Evolutionary conservation across 768 basidiomycete species (phyloP).

Genomic region (Boletus coccyginus): DNA sequence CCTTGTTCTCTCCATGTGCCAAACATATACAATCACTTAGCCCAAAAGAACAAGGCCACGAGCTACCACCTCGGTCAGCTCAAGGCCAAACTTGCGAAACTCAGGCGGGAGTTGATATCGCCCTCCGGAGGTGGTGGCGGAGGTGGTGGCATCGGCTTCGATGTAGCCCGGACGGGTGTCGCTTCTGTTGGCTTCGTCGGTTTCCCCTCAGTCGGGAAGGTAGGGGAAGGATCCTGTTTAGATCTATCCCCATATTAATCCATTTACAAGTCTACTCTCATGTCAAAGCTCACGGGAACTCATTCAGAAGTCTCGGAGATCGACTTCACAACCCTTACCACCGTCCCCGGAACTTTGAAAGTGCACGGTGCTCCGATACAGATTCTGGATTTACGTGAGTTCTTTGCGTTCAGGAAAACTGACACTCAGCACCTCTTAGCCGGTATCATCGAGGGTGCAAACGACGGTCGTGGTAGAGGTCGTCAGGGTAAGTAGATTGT

Average conservation of each 20-base stretch:
- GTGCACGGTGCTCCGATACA: slow-evolving; percentile 97
- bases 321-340: slow-evolving; percentile 95
- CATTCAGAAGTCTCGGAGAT: slow-evolving; percentile 95
- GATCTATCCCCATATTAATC: slow-evolving; percentile 1
- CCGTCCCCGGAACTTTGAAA: slow-evolving; percentile 91
- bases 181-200: slow-evolving; percentile 94
- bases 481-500: slow-evolving; percentile 66
- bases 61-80: slow-evolving; percentile 96
- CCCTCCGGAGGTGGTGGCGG: slow-evolving; percentile 79
- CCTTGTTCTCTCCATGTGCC: slow-evolving; percentile 8
- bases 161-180: slow-evolving; percentile 97
- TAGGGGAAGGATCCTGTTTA: slow-evolving; percentile 23
- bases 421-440: slow-evolving; percentile 43
- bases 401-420: not conserved
- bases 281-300: slow-evolving; percentile 96
- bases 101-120: slow-evolving; percentile 88
- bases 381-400: slow-evolving; percentile 85
- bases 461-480: slow-evolving; percentile 94
- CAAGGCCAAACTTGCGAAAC: slow-evolving; percentile 97
- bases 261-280: slow-evolving; percentile 70
- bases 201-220: slow-evolving; percentile 95
- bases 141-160: slow-evolving; percentile 89
- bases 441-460: slow-evolving; percentile 98
- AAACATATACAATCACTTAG: slow-evolving; percentile 39
- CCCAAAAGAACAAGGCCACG: slow-evolving; percentile 94